Base-by-base conservation (phyloP, 2,329 filamentous ascomycete species). In the Colletotrichum sp. region DNA sequence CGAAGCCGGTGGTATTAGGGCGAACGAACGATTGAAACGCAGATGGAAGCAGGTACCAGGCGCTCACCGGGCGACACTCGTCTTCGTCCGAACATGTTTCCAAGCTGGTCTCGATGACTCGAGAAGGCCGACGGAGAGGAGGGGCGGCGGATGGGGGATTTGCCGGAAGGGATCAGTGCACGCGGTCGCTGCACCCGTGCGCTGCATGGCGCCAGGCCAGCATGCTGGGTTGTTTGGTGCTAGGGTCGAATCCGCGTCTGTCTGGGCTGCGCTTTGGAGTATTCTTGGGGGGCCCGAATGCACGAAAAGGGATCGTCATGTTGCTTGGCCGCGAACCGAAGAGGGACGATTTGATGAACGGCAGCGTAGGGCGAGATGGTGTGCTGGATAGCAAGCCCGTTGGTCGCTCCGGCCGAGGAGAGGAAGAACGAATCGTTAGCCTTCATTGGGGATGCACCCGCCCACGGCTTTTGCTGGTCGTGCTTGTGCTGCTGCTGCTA, bases 81-180 rank as follows among this genome's bases (percentile, higher is more conserved):
- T 55, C 62, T 64, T 55, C 39, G n/a, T 72, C 62, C 69, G 62
- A 71, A 75, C 55, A 30, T 55, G 55, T 43, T 25, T 71, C 25
- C 28, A 25, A 27, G 56, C 55, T 64, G 32, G 69, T 56, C 34
- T 64, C 28, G 61, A 55, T 55, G 67, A 71, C 72, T 71, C 61
- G 61, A 34, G 48, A 39, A 30, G 28, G 65, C 48, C 32, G 43
- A 71, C 16, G 30, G 28, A 58, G 48, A 43, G 28, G 52, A 34
- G 28, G 34, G 60, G 61, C 48, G 34, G 36, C 13, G 32, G 62
- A 32, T 30, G 64, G 18, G 64, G 18, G 64, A 48, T 72, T 28
- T 25, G 34, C 39, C 34, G 48, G 61, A 66, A 55, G 32, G 48
- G 69, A 68, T 64, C 73, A 75, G 36, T 75, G 73, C 73, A 62